These are phyloP conservation scores for Rhizophlyctis rosea DNA, from an alignment of 192 early-diverging fungal species.

Conservation along the genomic window DNA sequence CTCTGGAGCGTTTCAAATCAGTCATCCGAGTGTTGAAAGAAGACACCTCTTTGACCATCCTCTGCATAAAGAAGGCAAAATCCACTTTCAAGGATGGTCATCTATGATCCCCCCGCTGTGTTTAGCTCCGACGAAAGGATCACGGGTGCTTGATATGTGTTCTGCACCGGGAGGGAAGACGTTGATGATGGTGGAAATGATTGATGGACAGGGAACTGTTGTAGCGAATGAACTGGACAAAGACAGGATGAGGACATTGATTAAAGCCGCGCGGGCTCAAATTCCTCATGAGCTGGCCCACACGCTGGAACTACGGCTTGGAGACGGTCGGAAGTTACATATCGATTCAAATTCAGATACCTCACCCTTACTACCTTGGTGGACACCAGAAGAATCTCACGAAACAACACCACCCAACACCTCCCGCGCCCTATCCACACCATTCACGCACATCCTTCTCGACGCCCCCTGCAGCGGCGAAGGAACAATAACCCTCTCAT, in stretches of 20 bases:
- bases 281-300: background rate
- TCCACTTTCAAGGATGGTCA: slow-evolving; percentile 18
- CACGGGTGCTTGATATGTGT: slow-evolving; percentile 87
- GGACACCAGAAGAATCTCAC: slow-evolving; percentile 83
- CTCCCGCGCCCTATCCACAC: background rate
- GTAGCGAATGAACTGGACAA: slow-evolving; percentile 23
- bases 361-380: background rate
- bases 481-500: slow-evolving; percentile 66
- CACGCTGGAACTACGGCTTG: background rate
- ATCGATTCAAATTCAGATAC: background rate
- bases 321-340: slow-evolving; percentile 8
- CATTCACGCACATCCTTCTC: slow-evolving; percentile 84
- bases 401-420: slow-evolving; percentile 21
- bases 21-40: background rate
- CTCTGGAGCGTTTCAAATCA: slow-evolving; percentile 3
- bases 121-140: slow-evolving; percentile 17
- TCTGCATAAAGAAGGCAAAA: slow-evolving; percentile 7
- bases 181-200: slow-evolving; percentile 47
- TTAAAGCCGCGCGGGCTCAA: background rate
- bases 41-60: slow-evolving; percentile 1
- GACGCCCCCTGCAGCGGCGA: slow-evolving; percentile 92
- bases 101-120: slow-evolving; percentile 17
- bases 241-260: background rate
- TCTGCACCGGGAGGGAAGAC: slow-evolving; percentile 92
- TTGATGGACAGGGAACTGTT: background rate